These are phyloP conservation scores for Psophocarpus tetragonolobus DNA, from an alignment of 306 rosid species.

Conservation along the genomic window DNA sequence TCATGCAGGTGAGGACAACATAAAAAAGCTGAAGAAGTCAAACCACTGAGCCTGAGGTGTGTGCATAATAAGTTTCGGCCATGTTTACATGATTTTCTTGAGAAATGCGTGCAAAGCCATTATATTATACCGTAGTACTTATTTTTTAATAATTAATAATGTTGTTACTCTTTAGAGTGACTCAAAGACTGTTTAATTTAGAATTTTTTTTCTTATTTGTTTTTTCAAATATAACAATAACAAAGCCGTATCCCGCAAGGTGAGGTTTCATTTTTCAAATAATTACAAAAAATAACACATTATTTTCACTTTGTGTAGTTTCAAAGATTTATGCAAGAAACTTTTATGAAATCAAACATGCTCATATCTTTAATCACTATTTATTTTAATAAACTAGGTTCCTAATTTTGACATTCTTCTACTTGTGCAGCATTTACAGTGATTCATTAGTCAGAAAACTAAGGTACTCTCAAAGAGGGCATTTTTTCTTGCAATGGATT, in stretches of 20 bases:
- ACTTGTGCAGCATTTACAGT: conserved; percentile 55
- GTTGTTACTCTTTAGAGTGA: no score
- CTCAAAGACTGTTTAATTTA: neutral
- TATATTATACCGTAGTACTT: neutral
- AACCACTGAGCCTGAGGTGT: conserved; percentile 70
- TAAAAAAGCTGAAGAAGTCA: conserved; percentile 76
- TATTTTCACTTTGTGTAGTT: neutral
- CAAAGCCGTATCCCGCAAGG: no score
- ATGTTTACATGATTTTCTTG: no score
- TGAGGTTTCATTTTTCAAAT: no score
- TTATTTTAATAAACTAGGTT: neutral
- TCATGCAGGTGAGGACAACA: conserved; percentile 77
- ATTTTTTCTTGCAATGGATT: conserved; percentile 47
- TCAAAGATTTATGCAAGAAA: neutral
- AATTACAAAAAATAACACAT: neutral
- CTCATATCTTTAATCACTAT: neutral
- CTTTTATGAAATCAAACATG: neutral
- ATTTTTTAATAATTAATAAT: neutral
- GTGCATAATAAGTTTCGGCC: conserved; percentile 18
- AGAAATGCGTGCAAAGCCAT: no score
- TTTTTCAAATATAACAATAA: no score
- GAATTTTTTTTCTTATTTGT: neutral
- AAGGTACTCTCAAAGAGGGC: conserved; percentile 41
- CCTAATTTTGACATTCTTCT: conserved; percentile 8
- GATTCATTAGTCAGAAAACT: conserved; percentile 39